Evolutionary conservation across 352 stramenopile genomes (phyloP), one percentile per base, ranked within the genome.

Genomic region (Phytophthora pseudosyringae): DNA sequence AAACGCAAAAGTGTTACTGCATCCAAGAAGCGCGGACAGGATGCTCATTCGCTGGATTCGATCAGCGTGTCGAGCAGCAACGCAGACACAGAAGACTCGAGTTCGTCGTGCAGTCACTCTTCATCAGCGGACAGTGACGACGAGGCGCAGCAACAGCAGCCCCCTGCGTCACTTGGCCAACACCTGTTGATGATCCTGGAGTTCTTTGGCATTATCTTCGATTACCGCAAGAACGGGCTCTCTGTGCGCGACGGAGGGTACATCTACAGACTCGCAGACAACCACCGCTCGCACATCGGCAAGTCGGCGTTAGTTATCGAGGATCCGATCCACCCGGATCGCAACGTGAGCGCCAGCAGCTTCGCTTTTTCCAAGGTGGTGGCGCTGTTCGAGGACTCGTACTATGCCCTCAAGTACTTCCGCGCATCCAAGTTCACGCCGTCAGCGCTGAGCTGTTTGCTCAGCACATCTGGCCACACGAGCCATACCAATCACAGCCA

Each of bases 361-460:
- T 96, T 93, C 64, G 86, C 86, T 15, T 94, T 94, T 51, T 81
- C 82, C 44, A 91, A 92, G 47, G 86, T 96, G 21, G 86, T 96
- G 7, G 80, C 86, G 1, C 63, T 94, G 39, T 94, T 94, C 54
- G 88, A 96, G 49, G 88, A 96, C 62, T 86, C 86, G 31, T 96
- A 86, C 62, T 94, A 93, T 51, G 84, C 86, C 8, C 76, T 96
- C 33, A 87, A 90, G 77, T 96, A 93, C 67, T 91, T 90, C 52
- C 88, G 84, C 0, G 59, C 84, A 33, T 89, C 75, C 28, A 88
- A 87, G 43, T 94, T 94, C 60, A 78, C 73, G 5, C 88, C 83
- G n/a, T 87, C 84, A 21, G 84, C 85, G 15, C 69, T 94, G 38
- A 94, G 88, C 64, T 94, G 83, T 64, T 68, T 96, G 54, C 71